phyloP scores from a whole-genome alignment of 2,329 filamentous ascomycete genomes.

The Verticillium klebahnii region DNA sequence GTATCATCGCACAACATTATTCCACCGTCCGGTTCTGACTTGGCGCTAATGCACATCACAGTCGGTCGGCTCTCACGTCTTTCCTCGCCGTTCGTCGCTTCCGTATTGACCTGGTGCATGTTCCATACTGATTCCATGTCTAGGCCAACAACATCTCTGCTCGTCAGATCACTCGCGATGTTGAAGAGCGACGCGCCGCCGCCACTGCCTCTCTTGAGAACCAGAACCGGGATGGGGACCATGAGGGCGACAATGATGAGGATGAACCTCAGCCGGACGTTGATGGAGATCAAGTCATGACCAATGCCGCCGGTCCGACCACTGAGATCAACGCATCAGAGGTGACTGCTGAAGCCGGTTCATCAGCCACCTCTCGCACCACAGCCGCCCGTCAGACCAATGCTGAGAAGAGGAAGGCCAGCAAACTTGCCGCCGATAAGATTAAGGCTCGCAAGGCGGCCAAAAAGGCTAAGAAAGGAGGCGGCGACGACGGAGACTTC shows the following conservation, averaged over 20 bases:
- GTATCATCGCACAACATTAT: slow-evolving; percentile 6
- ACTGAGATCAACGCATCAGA: slow-evolving; percentile 20
- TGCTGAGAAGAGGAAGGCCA: slow-evolving; percentile 36
- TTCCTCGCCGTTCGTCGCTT: slow-evolving; percentile 40
- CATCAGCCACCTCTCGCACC: slow-evolving; percentile 10
- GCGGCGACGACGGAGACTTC: slow-evolving; percentile 47
- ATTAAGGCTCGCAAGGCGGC: slow-evolving; percentile 57
- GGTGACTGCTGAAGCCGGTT: slow-evolving; percentile 14
- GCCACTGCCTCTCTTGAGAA: slow-evolving; percentile 10
- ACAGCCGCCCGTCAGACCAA: slow-evolving; percentile 14
- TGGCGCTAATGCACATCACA: slow-evolving; percentile 10
- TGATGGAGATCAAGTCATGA: neutral
- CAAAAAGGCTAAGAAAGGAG: slow-evolving; percentile 45
- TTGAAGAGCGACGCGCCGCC: slow-evolving; percentile 36
- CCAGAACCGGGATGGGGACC: neutral
- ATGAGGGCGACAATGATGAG: neutral
- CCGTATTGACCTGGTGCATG: slow-evolving; percentile 5
- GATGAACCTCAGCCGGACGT: neutral
- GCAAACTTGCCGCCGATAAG: slow-evolving; percentile 53
- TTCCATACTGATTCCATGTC: slow-evolving; percentile 12
- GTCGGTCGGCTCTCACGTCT: slow-evolving; percentile 49
- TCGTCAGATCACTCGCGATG: slow-evolving; percentile 46
- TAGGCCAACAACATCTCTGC: slow-evolving; percentile 70
- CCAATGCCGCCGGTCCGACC: slow-evolving; percentile 4
- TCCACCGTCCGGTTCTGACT: neutral